A percentile compares a stretch with the other conserved stretches of the same genome.
These are phyloP conservation scores for Populus hybrid DNA, from an alignment of 441 rosid species.

Conservation along the genomic window DNA sequence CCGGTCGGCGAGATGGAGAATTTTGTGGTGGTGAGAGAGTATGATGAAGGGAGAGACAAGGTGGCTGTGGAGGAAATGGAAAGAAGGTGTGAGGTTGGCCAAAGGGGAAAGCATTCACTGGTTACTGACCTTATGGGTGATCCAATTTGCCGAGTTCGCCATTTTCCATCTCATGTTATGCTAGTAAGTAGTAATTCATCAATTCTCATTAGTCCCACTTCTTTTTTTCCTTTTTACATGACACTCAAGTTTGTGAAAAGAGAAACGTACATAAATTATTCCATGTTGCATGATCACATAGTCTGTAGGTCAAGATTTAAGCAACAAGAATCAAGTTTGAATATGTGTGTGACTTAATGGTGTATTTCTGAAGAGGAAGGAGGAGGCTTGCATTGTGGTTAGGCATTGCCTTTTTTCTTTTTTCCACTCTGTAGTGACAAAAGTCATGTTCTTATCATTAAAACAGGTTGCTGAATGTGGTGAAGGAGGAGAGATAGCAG, in stretches of 20 bases:
- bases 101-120: conserved; percentile 46
- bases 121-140: conserved; percentile 77
- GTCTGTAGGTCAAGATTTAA: neutral
- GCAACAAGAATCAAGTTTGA: neutral
- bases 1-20: neutral
- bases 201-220: neutral
- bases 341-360: neutral
- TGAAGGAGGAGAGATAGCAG: conserved; percentile 49
- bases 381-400: neutral
- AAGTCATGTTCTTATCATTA: neutral
- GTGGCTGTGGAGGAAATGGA: conserved; percentile 63
- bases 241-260: neutral
- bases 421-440: neutral
- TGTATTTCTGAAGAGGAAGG: neutral
- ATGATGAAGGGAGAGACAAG: conserved; percentile 54
- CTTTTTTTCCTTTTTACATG: neutral
- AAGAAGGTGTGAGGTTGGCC: conserved; percentile 51
- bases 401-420: neutral
- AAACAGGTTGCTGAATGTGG: conserved; percentile 69
- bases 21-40: conserved; percentile 53
- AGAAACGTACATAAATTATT: neutral
- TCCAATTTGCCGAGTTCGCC: conserved; percentile 68
- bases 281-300: neutral
- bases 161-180: conserved; percentile 54
- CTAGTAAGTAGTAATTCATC: conserved; percentile 32